Base-by-base conservation (phyloP, 305 asterid genomes). In the Nicotiana rustica region DNA sequence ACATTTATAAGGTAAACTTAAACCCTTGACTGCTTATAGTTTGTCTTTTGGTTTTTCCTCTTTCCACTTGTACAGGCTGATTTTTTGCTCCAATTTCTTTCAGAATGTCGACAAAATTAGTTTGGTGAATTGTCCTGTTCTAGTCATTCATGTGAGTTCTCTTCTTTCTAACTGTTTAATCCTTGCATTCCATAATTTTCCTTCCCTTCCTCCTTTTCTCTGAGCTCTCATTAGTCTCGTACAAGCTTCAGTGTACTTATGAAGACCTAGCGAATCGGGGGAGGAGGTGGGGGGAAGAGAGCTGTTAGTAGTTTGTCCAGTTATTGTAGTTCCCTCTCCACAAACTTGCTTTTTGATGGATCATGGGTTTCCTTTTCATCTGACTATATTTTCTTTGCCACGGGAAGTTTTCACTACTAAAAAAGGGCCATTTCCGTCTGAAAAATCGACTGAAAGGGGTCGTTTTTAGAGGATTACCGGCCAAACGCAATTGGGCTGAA, bases 71-170 rank as follows among this genome's bases (percentile, higher is more conserved):
- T 85, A 84, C 81, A 47, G 31, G 80, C 79, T 47, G 81, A 25
- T 64, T 78, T 83, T 86, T 90, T 73, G 82, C 81, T 85, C 83
- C n/a, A 49, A 82, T 85, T 86, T 80, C 82, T 87, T 87, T 77
- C 99, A 96, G 99, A 96, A 96, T 86, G 90, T 96, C 81, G 99
- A 95, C 94, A 96, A 96, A 88, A 91, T 95, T 84, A 96, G 96
- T 79, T 81, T 90, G 35, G 85, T 96, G 77, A 90, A 92, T 85
- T 93, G 99, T 86, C 96, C 97, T 19, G 97, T 96, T 80, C 95
- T 96, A 67, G 96, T 96, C 83, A 94, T 94, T 89, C 99, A 96
- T 88, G 99, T 96, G 90, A 94, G 97, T 87, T 88, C 21, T 62
- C 81, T 49, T 81, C 36, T 60, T 57, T 79, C 14, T 61, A 59